Evolutionary conservation across 768 basidiomycete species (phyloP), one percentile per base, ranked within the genome.

Genomic region (Phanerochaete sordida): DNA sequence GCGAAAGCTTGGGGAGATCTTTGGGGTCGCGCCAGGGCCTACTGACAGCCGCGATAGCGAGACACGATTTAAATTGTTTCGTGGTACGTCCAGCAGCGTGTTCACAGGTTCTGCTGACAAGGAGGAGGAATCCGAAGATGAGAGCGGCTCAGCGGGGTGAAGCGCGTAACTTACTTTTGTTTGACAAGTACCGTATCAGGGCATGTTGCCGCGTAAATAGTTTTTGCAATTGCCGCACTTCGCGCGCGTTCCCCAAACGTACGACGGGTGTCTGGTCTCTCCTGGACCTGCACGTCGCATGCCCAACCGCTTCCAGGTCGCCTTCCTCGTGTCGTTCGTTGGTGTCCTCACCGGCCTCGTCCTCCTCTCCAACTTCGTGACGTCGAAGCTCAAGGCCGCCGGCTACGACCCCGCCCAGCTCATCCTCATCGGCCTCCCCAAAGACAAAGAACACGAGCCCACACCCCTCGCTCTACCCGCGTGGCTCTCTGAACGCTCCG

Each of bases 351-450:
- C 70, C 31, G 23, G 74, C 57, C 85, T 90, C 73, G 63, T 83
- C 66, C 57, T 75, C 60, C 57, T 77, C 67, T 73, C 77, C 57
- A 74, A 72, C 65, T 76, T 75, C 65, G 47, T 86, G 61, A 68
- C 74, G 63, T 50, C 68, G 21, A 75, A 66, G 58, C 84, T 90
- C 64, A 66, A 67, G 7, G 77, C 75, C 9, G 79, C 81, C 11
- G 86, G 86, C 66, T 86, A 83, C 79, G 75, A 84, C 74, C 46
- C 84, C 58, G 75, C 81, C 27, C 71, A 80, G 21, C 69, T 90
- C 69, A 87, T 88, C 65, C 84, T 90, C 69, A 69, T 86, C 50
- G 87, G 87, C 58, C 76, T 86, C 49, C 75, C 75, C 59, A 71
- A 76, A 51, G 65, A 72, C 45, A 58, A 68, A 21, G 65, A 57